These are phyloP conservation scores for Fusarium humuli DNA, from an alignment of 2,329 filamentous ascomycete genomes.

Conservation along the genomic window DNA sequence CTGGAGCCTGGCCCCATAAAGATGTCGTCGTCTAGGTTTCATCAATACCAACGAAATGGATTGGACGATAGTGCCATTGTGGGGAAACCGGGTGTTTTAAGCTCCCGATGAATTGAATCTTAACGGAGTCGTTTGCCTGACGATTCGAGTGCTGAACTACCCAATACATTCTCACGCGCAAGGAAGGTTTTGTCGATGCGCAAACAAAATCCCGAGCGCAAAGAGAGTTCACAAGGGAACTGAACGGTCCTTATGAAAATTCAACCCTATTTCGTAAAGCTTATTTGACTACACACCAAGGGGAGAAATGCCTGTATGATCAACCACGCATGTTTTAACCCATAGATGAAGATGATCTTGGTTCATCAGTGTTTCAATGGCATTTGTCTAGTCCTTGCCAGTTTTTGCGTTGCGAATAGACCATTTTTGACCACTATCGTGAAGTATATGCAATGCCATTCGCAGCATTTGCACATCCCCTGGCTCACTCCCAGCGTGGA, in stretches of 20 bases:
- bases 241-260: not conserved
- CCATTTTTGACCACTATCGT: not conserved
- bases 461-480: not conserved
- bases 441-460: not conserved
- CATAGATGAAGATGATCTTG: not conserved
- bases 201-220: not conserved
- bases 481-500: not conserved
- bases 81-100: not conserved
- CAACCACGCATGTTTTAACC: not conserved
- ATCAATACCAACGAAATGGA: accelerated
- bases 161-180: not conserved
- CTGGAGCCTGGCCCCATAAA: not conserved
- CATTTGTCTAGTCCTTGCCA: accelerated
- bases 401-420: not conserved
- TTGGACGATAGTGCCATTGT: accelerated
- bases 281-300: not conserved
- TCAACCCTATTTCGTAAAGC: not conserved
- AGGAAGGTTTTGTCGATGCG: not conserved
- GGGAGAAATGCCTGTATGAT: no score
- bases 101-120: not conserved
- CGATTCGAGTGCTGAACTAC: not conserved
- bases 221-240: not conserved
- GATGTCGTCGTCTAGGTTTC: not conserved
- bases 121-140: not conserved
- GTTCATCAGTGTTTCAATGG: not conserved